These are phyloP conservation scores for Gypsophila paniculata DNA, from an alignment of 179 eudicot genomes.

Conservation along the genomic window DNA sequence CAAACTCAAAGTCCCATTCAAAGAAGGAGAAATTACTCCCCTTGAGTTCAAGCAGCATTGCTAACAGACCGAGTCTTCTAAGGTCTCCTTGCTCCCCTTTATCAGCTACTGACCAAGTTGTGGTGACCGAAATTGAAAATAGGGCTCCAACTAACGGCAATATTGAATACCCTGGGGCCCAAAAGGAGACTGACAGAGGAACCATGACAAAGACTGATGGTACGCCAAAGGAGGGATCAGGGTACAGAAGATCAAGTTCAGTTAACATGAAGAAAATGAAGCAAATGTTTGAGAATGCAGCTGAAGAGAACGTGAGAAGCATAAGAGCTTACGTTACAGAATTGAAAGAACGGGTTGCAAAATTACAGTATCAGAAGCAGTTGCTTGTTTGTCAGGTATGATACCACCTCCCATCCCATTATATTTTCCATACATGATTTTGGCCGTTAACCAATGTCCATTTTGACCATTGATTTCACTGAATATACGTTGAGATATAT, in stretches of 20 bases:
- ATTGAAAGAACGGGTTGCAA: conserved; percentile 92
- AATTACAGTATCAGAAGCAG: conserved; percentile 92
- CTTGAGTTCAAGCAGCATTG: conserved; percentile 56
- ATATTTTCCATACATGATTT: not conserved
- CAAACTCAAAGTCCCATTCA: conserved; percentile 46
- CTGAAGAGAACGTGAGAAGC: conserved; percentile 92
- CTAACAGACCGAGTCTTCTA: conserved; percentile 51
- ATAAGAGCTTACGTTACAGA: conserved; percentile 88
- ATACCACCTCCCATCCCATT: not conserved
- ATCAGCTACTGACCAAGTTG: conserved; percentile 60
- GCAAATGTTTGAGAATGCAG: conserved; percentile 94
- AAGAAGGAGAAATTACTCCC: conserved; percentile 79
- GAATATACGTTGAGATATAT: too few relatives aligned
- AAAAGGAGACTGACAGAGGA: conserved; percentile 45
- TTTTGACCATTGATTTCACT: too few relatives aligned
- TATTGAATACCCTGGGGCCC: conserved; percentile 33
- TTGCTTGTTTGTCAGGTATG: conserved; percentile 90
- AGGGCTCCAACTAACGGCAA: conserved; percentile 52
- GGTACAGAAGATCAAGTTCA: conserved; percentile 85
- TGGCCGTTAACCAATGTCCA: too few relatives aligned
- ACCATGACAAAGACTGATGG: conserved; percentile 64
- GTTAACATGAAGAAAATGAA: conserved; percentile 98
- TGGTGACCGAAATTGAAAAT: conserved; percentile 64
- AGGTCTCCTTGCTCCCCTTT: conserved; percentile 76
- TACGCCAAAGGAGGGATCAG: conserved; percentile 81